A percentile compares a stretch with the other conserved stretches of the same genome.
phyloP scores from a whole-genome alignment of 2,329 filamentous ascomycete species.

The Fusarium stilboides region DNA sequence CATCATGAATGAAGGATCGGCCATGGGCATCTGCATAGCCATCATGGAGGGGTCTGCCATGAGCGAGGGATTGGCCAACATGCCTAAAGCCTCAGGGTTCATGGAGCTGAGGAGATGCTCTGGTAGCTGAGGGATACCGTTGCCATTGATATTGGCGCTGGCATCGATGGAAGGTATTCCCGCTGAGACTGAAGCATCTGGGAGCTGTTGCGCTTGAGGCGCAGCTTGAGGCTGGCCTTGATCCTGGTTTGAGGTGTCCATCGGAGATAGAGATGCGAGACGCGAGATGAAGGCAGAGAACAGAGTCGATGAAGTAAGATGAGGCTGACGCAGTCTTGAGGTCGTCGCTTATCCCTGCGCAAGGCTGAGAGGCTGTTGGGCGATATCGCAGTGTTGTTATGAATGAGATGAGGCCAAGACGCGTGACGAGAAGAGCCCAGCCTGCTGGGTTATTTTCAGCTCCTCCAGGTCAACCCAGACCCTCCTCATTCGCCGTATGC shows the following conservation, averaged over 20 bases:
- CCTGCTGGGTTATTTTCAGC: conserved; percentile 39
- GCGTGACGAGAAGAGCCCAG: conserved; percentile 41
- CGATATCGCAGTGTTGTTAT: conserved; percentile 38
- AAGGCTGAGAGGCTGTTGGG: conserved; percentile 38
- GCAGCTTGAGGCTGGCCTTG: conserved; percentile 41
- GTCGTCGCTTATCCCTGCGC: conserved; percentile 15
- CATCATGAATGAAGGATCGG: conserved; percentile 51
- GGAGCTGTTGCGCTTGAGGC: conserved; percentile 42
- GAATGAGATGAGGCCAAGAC: conserved; percentile 39
- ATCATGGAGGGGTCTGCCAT: conserved; percentile 48
- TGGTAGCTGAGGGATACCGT: conserved; percentile 42
- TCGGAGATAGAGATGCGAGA: conserved; percentile 7
- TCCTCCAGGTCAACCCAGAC: conserved; percentile 13
- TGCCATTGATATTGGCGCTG: conserved; percentile 24
- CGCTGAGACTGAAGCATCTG: conserved; percentile 20
- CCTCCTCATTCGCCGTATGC: conserved; percentile 33
- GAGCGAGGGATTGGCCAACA: conserved; percentile 48
- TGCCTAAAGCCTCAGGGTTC: conserved; percentile 46
- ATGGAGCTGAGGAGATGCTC: conserved; percentile 41
- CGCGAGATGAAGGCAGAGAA: not conserved
- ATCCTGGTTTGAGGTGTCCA: conserved; percentile 42
- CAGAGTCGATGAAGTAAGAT: not conserved
- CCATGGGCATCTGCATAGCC: conserved; percentile 47
- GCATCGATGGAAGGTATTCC: conserved; percentile 26
- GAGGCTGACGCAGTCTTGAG: not conserved